Base-by-base conservation (phyloP, 2,329 filamentous ascomycete genomes). In the Sclerotinia sclerotiorum region DNA sequence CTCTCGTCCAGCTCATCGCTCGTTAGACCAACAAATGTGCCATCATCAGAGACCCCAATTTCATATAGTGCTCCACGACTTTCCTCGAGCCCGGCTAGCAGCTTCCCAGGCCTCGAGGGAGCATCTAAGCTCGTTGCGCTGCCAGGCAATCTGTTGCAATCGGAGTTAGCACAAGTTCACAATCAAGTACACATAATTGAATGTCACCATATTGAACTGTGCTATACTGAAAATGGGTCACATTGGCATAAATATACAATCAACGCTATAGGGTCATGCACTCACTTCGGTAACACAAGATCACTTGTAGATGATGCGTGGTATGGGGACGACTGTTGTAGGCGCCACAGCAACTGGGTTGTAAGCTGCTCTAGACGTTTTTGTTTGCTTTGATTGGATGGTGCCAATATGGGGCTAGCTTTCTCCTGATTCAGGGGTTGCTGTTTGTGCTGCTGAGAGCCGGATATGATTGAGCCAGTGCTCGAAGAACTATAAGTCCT, bases 1-100 rank as follows among this genome's bases (percentile, higher is more conserved):
- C 93, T 97, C 79, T 98, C 94, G 70, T 94, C 87, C 84, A 99
- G 87, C 79, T 99, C 95, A 76, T 97, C 93, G 72, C 91, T 88
- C 2, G 92, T 91, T 58, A 99, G 82, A 0, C 95, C 95, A 54
- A 97, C 87, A 69, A 99, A 88, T 0, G 90, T 93, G 10, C 95
- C 95, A 80, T 98, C 93, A 78, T 99, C 95, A 39, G 94, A 91
- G 13, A 99, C 93, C 0, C 95, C 95, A 78, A 99, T 97, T 79
- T 99, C 94, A 74, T 99, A 99, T 62, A 98, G 80, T 0, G 95
- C 95, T 6, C 95, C 95, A 73, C 92, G 90, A 21, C 93, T 97
- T 77, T 97, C 94, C 77, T 98, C 94, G 11, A 99, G 82, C 0
- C 95, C 93, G 2, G 94, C 88, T 8, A 93, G 82, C 52, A 90